Conservation (phyloP, 306 rosid species). For the Glycine soja region DNA sequence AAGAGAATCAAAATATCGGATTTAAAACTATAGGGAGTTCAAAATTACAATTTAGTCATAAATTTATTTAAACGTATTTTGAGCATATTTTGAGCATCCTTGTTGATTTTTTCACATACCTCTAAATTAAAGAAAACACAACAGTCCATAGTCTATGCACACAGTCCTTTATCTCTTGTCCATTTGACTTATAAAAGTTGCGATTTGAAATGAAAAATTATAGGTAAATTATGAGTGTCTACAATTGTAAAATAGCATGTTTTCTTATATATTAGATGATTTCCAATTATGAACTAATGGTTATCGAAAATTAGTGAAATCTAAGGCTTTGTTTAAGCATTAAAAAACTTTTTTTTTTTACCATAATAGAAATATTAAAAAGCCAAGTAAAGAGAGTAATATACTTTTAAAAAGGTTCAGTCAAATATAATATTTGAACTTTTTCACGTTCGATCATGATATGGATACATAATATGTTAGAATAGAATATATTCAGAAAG, state of each 20-base stretch:
- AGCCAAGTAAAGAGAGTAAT: background rate
- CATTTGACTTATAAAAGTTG: background rate
- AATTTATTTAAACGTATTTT: background rate
- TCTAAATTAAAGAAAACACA: background rate
- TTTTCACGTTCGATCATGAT: slow-evolving; percentile 21
- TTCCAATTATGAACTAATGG: background rate
- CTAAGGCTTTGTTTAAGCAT: background rate
- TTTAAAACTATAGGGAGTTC: no score
- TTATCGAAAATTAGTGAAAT: background rate
- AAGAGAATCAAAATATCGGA: no score
- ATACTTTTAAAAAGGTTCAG: background rate
- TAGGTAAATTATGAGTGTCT: background rate
- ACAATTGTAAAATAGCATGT: background rate
- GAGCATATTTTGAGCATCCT: background rate
- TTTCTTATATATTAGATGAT: no score
- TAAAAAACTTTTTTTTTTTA: background rate
- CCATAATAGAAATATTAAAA: background rate
- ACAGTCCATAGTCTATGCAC: background rate
- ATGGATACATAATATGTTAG: background rate
- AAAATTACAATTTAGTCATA: background rate
- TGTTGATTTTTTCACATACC: background rate
- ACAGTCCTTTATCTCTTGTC: background rate
- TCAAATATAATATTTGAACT: slow-evolving; percentile 21
- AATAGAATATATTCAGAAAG: background rate
- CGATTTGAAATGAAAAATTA: background rate